phyloP scores from a whole-genome alignment of 2,329 filamentous ascomycete genomes.

The Sclerotinia nivalis region DNA sequence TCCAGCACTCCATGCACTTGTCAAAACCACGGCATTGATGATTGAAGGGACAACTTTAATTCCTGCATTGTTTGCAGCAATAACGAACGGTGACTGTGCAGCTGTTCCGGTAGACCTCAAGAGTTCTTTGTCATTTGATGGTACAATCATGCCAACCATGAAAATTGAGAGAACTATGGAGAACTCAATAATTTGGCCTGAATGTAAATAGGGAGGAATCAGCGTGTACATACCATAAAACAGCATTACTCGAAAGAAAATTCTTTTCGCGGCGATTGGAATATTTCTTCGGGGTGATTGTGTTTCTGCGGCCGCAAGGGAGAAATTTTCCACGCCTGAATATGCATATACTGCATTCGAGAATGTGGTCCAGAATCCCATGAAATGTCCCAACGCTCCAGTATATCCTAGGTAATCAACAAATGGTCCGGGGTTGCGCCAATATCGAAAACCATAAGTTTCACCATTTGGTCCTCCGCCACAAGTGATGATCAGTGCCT shows the following conservation, averaged over 20 bases:
- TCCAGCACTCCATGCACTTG: slow-evolving; percentile 67
- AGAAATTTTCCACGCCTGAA: slow-evolving; percentile 53
- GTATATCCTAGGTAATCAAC: slow-evolving; percentile 60
- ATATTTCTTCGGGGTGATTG: slow-evolving; percentile 54
- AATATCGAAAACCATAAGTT: slow-evolving; percentile 57
- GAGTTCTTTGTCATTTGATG: slow-evolving; percentile 53
- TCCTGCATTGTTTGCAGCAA: slow-evolving; percentile 67
- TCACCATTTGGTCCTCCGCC: slow-evolving; percentile 60
- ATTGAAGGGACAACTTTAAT: slow-evolving; percentile 68
- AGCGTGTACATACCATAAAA: slow-evolving; percentile 49
- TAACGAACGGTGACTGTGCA: slow-evolving; percentile 64
- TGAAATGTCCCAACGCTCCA: slow-evolving; percentile 60
- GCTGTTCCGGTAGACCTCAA: slow-evolving; percentile 49
- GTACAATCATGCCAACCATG: slow-evolving; percentile 56
- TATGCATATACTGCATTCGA: slow-evolving; percentile 50
- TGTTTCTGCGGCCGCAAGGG: slow-evolving; percentile 57
- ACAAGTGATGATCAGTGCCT: slow-evolving; percentile 45
- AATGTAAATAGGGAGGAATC: accelerated
- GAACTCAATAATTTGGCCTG: background rate
- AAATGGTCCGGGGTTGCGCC: slow-evolving; percentile 60
- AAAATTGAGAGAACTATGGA: slow-evolving; percentile 46
- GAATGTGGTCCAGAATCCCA: slow-evolving; percentile 49
- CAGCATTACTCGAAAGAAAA: slow-evolving; percentile 56
- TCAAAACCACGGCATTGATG: slow-evolving; percentile 76
- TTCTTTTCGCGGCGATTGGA: slow-evolving; percentile 51